Base-by-base conservation (phyloP, 116 monocot species). In the Phalaenopsis hybrid region DNA sequence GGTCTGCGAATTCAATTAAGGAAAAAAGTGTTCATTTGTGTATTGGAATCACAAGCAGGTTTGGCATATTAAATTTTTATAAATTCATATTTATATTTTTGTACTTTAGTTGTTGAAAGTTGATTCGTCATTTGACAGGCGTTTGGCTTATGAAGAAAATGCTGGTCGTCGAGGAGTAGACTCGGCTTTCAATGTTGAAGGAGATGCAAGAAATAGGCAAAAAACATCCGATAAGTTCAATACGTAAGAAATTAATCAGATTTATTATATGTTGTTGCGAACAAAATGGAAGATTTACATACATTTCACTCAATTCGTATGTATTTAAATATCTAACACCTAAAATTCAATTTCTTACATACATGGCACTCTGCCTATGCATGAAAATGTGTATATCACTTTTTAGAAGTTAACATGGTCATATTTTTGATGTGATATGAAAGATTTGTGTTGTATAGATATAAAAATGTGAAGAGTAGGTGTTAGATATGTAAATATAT, bases 241-340 rank as follows among this genome's bases (percentile, higher is more conserved):
- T 61, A 48, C 85, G 85, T 85, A 81, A 81, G 81, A 44, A 77
- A 63, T 37, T 28, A 23, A n/a, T 28, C 45, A 44, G 45, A 41
- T 4, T 43, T 46, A 59, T 45, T 58, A 23, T 37, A 23, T 12
- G 23, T 6, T 31, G 28, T n/a, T 41, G 15, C 44, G 12, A 52
- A 44, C 20, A 20, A 8, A 37, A 41, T 41, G 41, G 41, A 41
- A 3, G 41, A 41, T 41, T 41, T 41, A 41, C 41, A 41, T 41
- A 41, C 41, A 41, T 41, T 3, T 0, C 41, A 41, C 41, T 41
- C 41, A 41, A 41, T 41, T 41, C 41, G 41, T 41, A 41, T 41
- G 41, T 41, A 41, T 41, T 41, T 41, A 41, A 3, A 41, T 2
- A 41, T 41, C 41, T 41, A 41, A 41, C 41, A 41, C 41, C 41